A percentile compares a stretch with the other conserved stretches of the same genome.
phyloP scores from a whole-genome alignment of 257 asterid species.

The Fraxinus excelsior region DNA sequence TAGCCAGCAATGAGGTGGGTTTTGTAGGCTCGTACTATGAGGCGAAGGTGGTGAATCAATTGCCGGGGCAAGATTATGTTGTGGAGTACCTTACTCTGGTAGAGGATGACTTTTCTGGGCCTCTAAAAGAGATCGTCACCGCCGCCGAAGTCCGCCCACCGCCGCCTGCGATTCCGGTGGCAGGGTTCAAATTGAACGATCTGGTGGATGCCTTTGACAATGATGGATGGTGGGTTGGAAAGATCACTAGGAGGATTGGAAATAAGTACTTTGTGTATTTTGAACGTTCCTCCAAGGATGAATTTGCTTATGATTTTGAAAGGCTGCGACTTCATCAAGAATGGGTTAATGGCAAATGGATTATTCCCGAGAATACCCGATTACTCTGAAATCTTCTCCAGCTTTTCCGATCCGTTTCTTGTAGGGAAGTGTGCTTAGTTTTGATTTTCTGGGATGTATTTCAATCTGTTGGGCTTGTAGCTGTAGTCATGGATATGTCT shows the following conservation, averaged over 20 bases:
- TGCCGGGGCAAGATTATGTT: constrained; percentile 15
- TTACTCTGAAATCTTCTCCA: background rate
- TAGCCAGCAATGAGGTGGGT: constrained; percentile 22
- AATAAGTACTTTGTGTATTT: constrained; percentile 14
- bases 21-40: constrained; percentile 31
- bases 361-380: background rate
- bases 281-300: constrained; percentile 12
- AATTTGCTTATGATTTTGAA: constrained; percentile 16
- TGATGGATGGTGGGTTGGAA: constrained; percentile 42
- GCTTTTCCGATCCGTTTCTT: background rate
- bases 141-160: constrained; percentile 27
- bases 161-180: constrained; percentile 24
- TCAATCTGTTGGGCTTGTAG: background rate
- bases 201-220: constrained; percentile 32
- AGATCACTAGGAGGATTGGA: constrained; percentile 9
- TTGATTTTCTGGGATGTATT: background rate
- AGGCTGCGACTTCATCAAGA: constrained; percentile 37
- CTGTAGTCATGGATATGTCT: background rate
- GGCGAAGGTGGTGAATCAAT: constrained; percentile 21
- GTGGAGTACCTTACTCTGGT: constrained; percentile 20
- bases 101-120: constrained; percentile 29
- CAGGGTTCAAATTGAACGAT: background rate
- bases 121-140: constrained; percentile 31
- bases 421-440: background rate
- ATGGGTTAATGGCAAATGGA: constrained; percentile 31